Base-by-base conservation (phyloP, 2,329 filamentous ascomycete genomes). In the Talaromyces verruculosus region DNA sequence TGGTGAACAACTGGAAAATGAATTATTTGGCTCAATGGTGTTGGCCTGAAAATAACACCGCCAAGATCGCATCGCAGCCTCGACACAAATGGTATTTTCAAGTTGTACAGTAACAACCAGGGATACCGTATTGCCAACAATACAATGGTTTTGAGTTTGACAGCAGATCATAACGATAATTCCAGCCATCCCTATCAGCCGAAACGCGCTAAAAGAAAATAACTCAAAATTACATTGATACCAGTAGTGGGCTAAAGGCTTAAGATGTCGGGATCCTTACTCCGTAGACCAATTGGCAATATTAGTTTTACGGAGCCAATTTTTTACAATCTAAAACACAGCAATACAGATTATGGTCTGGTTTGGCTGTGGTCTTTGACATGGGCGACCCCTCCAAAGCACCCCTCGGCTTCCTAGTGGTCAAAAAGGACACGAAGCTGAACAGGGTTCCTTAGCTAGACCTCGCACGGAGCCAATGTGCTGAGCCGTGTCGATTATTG, bases 401-500 rank as follows among this genome's bases (percentile, higher is more conserved):
- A 17, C 47, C 5, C 5, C 25, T 30, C 11, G 25, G 47, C 47
- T 30, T 17, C 7, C 25, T 17, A 51, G 47, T 51, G 11, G 19
- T 30, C 25, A 51, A 22, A 30, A 2, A 11, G 13, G 10, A 15
- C 19, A 15, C 25, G 8, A 22, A 30, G 22, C 25, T 51, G 22
- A 51, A 51, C n/a, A n/a, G 47, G 19, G 22, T 51, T 51, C 30
- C 22, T 51, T 51, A 17, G 47, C 25, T 51, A 11, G 13, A 51
- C 47, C 11, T 51, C 5, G 17, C 22, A 25, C 45, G 19, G 10
- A 47, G 5, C n/a, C 22, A 51, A 13, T 28, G 11, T 51, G 22
- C 25, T 51, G 13, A 51, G 47, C 47, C 47, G 22, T 51, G 47
- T 51, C 47, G 47, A 51, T 51, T 51, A 51, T 51, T 51, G 47